phyloP scores from a whole-genome alignment of 148 eudicot species.

The Chenopodium formosanum region DNA sequence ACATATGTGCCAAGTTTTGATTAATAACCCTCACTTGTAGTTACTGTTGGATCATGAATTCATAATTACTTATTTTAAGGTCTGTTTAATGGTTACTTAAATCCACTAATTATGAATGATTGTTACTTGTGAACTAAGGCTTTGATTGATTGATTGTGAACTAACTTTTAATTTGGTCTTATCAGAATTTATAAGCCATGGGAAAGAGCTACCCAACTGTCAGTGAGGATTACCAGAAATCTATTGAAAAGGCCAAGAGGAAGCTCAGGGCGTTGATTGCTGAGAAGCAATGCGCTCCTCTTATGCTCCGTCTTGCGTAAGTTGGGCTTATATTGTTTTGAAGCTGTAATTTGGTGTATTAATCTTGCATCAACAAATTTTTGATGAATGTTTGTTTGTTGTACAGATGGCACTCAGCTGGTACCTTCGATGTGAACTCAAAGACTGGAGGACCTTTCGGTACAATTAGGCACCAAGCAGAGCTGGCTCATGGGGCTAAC shows the following conservation, averaged over 20 bases:
- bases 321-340: slow-evolving; percentile 1
- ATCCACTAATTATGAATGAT: neutral
- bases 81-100: too few species aligned
- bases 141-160: neutral
- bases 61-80: too few species aligned
- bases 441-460: slow-evolving; percentile 94
- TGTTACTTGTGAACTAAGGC: neutral
- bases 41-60: too few species aligned
- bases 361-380: neutral
- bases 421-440: slow-evolving; percentile 57
- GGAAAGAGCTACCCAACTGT: slow-evolving; percentile 75
- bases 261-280: slow-evolving; percentile 73
- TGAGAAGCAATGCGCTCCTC: slow-evolving; percentile 77
- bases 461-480: slow-evolving; percentile 66
- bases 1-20: neutral
- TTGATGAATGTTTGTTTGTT: neutral
- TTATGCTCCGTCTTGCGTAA: slow-evolving; percentile 87
- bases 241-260: slow-evolving; percentile 60
- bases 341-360: neutral
- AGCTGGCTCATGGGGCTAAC: slow-evolving; percentile 65
- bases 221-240: slow-evolving; percentile 63
- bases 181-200: slow-evolving; percentile 37
- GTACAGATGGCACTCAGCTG: slow-evolving; percentile 92
- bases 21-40: neutral
- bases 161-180: neutral